Conservation (phyloP, 2,329 filamentous ascomycete species). For the Ophiostoma himal-ulmi region DNA sequence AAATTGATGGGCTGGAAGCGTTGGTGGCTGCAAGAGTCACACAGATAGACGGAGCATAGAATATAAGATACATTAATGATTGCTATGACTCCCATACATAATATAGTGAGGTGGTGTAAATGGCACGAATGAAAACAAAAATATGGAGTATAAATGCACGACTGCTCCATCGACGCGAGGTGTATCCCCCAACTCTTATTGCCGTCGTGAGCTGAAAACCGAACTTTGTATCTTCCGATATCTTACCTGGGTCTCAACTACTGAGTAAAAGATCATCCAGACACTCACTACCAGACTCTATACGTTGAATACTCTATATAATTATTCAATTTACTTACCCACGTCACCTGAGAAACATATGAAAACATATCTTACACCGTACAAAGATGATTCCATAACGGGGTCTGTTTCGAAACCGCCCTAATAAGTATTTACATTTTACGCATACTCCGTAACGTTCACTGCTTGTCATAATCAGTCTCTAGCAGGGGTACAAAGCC, state of each 20-base stretch:
- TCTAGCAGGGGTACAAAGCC: background rate
- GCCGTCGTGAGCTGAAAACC: background rate
- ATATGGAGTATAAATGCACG: too few species aligned
- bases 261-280: background rate
- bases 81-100: background rate
- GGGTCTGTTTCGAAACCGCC: background rate
- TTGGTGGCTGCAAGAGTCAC: too few species aligned
- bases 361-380: background rate
- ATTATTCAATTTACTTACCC: too few species aligned
- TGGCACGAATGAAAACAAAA: too few species aligned
- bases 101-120: too few species aligned
- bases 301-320: too few species aligned
- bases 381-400: background rate
- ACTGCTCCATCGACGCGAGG: background rate
- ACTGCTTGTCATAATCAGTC: background rate
- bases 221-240: background rate
- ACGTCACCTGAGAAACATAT: background rate
- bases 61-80: background rate
- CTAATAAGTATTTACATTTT: background rate
- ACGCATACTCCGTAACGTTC: background rate
- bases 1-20: background rate
- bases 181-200: background rate
- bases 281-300: background rate
- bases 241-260: too few species aligned
- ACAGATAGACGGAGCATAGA: too few species aligned